Percentiles rank a stretch among this genome's conserved stretches.
Evolutionary conservation across 1,139 yeast species (phyloP).

Genomic region (Candida tetrigidarum): DNA sequence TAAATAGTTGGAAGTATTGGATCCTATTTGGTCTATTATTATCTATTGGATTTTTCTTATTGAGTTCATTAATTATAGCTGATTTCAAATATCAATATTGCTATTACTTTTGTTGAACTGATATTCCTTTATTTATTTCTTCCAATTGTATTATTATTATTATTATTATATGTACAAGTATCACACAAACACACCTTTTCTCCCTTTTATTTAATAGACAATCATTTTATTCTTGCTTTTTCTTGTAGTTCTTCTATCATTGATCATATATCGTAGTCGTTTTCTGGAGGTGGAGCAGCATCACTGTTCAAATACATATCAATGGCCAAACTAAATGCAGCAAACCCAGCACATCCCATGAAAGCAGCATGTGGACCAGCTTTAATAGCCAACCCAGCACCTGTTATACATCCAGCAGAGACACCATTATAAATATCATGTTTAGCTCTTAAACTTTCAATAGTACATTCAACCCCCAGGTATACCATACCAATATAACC

Average conservation of each 20-base stretch:
- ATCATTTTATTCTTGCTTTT: neutral
- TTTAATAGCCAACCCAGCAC: constrained; percentile 86
- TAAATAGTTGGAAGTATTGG: constrained; percentile 5
- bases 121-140: constrained; percentile 1
- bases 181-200: neutral
- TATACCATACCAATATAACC: constrained; percentile 94
- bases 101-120: constrained; percentile 36
- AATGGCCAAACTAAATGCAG: constrained; percentile 93
- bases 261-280: constrained; percentile 80
- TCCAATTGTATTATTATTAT: constrained; percentile 3
- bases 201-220: constrained; percentile 8
- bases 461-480: constrained; percentile 92
- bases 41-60: constrained; percentile 16
- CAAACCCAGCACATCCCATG: constrained; percentile 97
- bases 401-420: constrained; percentile 94
- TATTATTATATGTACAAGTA: constrained; percentile 12
- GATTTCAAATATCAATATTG: constrained; percentile 41
- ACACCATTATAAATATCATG: constrained; percentile 93
- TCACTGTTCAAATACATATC: constrained; percentile 91
- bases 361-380: constrained; percentile 94
- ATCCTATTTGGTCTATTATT: constrained; percentile 6
- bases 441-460: constrained; percentile 86
- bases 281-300: constrained; percentile 79
- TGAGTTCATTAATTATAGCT: constrained; percentile 28
- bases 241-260: neutral